Conservation (phyloP, 495 filamentous ascomycete species). For the Daldinia childiae region DNA sequence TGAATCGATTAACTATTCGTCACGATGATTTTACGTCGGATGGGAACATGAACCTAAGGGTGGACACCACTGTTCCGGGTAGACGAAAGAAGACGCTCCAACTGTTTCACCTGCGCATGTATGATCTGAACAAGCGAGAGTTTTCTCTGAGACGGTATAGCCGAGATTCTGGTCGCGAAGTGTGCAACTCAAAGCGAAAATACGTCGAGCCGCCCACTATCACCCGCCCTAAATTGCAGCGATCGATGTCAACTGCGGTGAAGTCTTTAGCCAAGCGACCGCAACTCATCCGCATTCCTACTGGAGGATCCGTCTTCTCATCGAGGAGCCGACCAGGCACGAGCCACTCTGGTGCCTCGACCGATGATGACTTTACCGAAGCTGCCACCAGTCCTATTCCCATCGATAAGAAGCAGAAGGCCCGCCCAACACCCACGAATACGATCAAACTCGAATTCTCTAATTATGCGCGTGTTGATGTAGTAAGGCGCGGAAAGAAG, state of each 20-base stretch:
- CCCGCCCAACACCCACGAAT: conserved; percentile 68
- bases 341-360: conserved; percentile 51
- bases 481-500: conserved; percentile 75
- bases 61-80: conserved; percentile 77
- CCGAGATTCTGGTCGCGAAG: conserved; percentile 90
- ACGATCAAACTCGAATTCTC: conserved; percentile 91
- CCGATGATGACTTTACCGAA: conserved; percentile 60
- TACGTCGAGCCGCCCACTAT: conserved; percentile 61
- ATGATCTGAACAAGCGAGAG: conserved; percentile 84
- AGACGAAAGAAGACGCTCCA: conserved; percentile 74
- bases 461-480: conserved; percentile 93
- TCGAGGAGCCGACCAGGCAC: conserved; percentile 55
- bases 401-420: conserved; percentile 48
- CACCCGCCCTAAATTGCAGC: conserved; percentile 61
- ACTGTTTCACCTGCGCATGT: conserved; percentile 95
- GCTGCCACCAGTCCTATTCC: conserved; percentile 50
- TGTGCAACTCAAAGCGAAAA: conserved; percentile 85
- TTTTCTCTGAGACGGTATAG: conserved; percentile 94
- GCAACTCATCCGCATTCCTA: conserved; percentile 60
- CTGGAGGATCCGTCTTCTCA: conserved; percentile 52
- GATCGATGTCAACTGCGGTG: conserved; percentile 80
- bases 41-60: conserved; percentile 96
- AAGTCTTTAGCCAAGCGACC: conserved; percentile 71
- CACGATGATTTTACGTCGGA: conserved; percentile 93
- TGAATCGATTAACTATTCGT: conserved; percentile 79